Conservation (phyloP, 1,284 basidiomycete genomes). For the Ustilago loliicola region DNA sequence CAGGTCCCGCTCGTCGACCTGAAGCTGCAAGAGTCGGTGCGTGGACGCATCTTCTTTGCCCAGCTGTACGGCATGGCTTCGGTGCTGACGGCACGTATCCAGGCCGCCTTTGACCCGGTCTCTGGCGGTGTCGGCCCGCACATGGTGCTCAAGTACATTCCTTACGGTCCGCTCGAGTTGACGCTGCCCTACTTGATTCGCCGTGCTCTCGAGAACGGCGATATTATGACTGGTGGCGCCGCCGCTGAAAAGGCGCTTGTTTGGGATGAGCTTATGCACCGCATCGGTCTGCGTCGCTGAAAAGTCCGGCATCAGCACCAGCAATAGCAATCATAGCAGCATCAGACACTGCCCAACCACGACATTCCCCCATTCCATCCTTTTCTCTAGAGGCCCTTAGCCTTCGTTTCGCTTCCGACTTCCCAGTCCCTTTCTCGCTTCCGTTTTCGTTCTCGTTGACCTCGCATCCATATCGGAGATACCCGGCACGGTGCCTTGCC, state of each 20-base stretch:
- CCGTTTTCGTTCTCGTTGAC: slow-evolving; percentile 5
- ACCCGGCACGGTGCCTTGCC: slow-evolving; percentile 52
- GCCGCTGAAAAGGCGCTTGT: slow-evolving; percentile 66
- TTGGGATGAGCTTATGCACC: slow-evolving; percentile 45
- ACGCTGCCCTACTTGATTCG: slow-evolving; percentile 82
- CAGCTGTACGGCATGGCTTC: slow-evolving; percentile 86
- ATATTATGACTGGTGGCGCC: slow-evolving; percentile 76
- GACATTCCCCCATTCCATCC: neutral
- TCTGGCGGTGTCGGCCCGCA: slow-evolving; percentile 75
- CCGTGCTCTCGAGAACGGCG: slow-evolving; percentile 84
- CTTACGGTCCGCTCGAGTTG: slow-evolving; percentile 68
- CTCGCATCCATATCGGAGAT: slow-evolving; percentile 13
- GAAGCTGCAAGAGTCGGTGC: slow-evolving; percentile 74
- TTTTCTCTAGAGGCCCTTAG: too few species aligned
- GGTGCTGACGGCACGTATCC: slow-evolving; percentile 80
- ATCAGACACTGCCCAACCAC: neutral
- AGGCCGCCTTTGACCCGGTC: slow-evolving; percentile 75
- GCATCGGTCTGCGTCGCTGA: slow-evolving; percentile 44
- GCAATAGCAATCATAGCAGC: neutral
- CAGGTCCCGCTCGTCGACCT: slow-evolving; percentile 44
- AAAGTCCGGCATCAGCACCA: neutral
- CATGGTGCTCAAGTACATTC: slow-evolving; percentile 67
- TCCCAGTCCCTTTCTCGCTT: neutral
- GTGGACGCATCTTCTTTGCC: slow-evolving; percentile 80
- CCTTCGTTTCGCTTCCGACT: neutral